phyloP scores from a whole-genome alignment of 352 stramenopile genomes.

The Globisporangium paddicum region DNA sequence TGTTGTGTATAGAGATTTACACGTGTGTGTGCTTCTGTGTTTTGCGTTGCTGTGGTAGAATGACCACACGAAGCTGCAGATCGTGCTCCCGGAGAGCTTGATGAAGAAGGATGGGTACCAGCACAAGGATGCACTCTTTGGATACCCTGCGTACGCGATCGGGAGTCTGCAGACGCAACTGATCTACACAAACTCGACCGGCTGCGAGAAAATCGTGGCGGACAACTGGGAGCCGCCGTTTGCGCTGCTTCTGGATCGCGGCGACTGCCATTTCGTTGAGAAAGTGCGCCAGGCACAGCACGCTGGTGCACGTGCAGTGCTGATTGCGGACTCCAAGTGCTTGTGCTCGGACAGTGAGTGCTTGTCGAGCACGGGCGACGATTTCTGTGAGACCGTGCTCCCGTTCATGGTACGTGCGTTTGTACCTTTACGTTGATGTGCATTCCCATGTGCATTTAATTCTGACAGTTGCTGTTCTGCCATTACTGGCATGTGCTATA shows the following conservation, averaged over 20 bases:
- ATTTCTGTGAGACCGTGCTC: slow-evolving; percentile 88
- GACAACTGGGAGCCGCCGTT: slow-evolving; percentile 90
- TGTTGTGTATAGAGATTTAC: slow-evolving; percentile 8
- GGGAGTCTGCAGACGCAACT: slow-evolving; percentile 85
- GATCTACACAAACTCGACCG: slow-evolving; percentile 83
- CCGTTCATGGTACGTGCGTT: slow-evolving; percentile 55
- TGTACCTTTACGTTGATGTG: neutral
- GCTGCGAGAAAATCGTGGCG: slow-evolving; percentile 75
- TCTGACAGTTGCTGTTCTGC: neutral
- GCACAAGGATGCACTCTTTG: slow-evolving; percentile 96
- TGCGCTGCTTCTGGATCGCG: slow-evolving; percentile 95
- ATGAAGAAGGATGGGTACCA: slow-evolving; percentile 92
- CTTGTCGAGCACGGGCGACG: slow-evolving; percentile 60
- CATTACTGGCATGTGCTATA: slow-evolving; percentile 12
- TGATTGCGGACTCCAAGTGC: slow-evolving; percentile 97
- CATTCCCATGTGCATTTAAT: neutral
- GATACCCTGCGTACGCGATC: slow-evolving; percentile 91
- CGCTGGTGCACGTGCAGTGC: slow-evolving; percentile 88
- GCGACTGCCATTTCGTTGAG: slow-evolving; percentile 95
- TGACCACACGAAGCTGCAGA: slow-evolving; percentile 87
- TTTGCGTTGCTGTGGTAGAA: slow-evolving; percentile 32
- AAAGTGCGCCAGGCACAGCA: slow-evolving; percentile 94
- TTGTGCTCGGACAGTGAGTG: slow-evolving; percentile 88
- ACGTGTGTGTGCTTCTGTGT: neutral
- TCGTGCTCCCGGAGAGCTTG: slow-evolving; percentile 85